Base-by-base conservation (phyloP, 331 rosid species). In the Arachis monticola region DNA sequence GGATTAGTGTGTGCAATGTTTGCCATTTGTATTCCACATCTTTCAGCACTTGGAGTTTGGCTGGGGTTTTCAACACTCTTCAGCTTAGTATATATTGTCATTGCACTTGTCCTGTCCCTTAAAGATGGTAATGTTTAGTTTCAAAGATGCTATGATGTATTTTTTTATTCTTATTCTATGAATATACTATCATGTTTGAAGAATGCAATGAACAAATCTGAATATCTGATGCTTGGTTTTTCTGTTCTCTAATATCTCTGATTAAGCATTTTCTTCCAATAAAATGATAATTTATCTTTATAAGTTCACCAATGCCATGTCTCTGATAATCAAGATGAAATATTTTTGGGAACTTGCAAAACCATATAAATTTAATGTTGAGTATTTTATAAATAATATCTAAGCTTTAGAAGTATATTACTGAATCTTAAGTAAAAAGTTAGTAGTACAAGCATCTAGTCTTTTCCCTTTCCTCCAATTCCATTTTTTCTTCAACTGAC, bases 31-130 rank as follows among this genome's bases (percentile, higher is more conserved):
- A 94, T 87, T 81, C 99, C 99, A 2, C 99, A 94, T 82, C 85
- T 94, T 65, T 94, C 99, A 3, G 99, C 99, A 48, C 96, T 94
- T 31, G 83, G 97, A 83, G 8, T 82, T 81, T 94, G 99, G 97
- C 81, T 94, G 35, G 96, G 89, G 84, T 78, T 94, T 83, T 94
- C 99, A 32, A 92, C 97, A 4, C 67, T 92, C 75, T 84, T 94
- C 82, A 92, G 96, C 83, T 60, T 90, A 3, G 77, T 84, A 3
- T 94, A 94, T 30, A 87, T 92, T 67, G 73, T 82, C 70, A 60
- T 73, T 55, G 93, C 93, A 35, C 76, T 94, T 45, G 85, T 58
- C 9, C 77, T 92, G 75, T 88, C 99, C 0, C 75, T 92, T 44
- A 69, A 67, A 70, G 96, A 94, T 77, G 99, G 99, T 94, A 83